Conservation (phyloP, 495 filamentous ascomycete species). For the Tuber indicum region DNA sequence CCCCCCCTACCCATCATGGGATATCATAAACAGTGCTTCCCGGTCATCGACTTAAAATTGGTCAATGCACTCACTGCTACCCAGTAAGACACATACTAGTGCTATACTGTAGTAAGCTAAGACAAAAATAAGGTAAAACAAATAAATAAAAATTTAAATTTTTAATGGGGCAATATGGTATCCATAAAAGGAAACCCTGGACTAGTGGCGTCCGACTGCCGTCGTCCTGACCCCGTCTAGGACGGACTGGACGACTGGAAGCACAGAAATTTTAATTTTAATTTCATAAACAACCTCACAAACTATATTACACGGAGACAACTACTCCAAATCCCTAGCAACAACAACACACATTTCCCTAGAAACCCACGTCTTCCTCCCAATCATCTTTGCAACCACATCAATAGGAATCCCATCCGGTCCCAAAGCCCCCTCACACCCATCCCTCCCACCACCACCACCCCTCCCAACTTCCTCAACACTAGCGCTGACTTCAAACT, state of each 20-base stretch:
- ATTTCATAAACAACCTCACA: background rate
- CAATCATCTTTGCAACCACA: slow-evolving; percentile 35
- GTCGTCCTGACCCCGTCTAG: no score
- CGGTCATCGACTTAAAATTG: no score
- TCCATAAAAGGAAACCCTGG: no score
- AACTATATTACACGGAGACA: background rate
- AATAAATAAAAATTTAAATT: no score
- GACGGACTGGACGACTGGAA: no score
- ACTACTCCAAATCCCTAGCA: slow-evolving; percentile 40
- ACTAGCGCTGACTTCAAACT: slow-evolving; percentile 72
- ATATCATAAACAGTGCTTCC: background rate
- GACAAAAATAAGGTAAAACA: no score
- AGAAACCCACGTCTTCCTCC: slow-evolving; percentile 40
- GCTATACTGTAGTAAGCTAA: no score
- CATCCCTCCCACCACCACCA: slow-evolving; percentile 10
- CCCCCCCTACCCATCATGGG: background rate
- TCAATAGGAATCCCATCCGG: slow-evolving; percentile 37
- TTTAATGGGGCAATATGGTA: no score
- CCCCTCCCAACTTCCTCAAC: slow-evolving; percentile 66
- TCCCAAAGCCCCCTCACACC: slow-evolving; percentile 10
- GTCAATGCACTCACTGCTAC: no score
- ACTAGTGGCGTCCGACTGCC: no score
- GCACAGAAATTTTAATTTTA: no score
- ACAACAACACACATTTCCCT: slow-evolving; percentile 40
- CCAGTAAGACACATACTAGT: no score